Evolutionary conservation across 2,329 filamentous ascomycete genomes (phyloP).

Genomic region (Ophiocordyceps unilateralis): DNA sequence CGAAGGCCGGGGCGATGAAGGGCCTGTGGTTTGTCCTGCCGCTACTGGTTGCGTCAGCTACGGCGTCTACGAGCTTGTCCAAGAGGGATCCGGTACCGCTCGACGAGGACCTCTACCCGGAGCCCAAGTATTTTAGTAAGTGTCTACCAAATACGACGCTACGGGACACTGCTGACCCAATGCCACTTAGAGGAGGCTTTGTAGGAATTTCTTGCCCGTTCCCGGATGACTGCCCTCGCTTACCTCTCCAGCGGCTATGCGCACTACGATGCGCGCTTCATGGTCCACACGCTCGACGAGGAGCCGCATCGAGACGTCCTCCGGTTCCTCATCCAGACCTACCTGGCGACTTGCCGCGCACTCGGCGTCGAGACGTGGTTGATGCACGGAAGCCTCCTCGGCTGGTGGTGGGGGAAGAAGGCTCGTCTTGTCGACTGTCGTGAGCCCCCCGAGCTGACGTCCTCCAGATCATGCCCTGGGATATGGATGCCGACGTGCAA

Average conservation of each 20-base stretch:
- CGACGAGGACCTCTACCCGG: conserved; percentile 2
- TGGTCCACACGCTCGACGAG: conserved; percentile 23
- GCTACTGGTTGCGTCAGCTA: conserved; percentile 1
- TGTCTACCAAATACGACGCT: neutral
- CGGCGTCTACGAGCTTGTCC: neutral
- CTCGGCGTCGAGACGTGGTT: conserved; percentile 64
- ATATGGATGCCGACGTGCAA: conserved; percentile 62
- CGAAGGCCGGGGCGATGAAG: neutral
- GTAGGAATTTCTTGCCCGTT: neutral
- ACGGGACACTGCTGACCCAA: neutral
- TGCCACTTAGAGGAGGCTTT: neutral
- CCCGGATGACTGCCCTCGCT: neutral
- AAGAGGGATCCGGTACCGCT: conserved; percentile 2
- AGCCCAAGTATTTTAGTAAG: conserved; percentile 10
- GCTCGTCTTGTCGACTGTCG: conserved; percentile 8
- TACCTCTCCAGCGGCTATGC: neutral
- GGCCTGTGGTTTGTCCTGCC: neutral
- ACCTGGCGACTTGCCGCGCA: conserved; percentile 48
- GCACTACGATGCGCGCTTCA: conserved; percentile 21
- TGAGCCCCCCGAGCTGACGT: neutral
- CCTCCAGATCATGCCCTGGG: conserved; percentile 52
- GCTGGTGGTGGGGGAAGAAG: conserved; percentile 69
- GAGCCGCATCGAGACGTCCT: conserved; percentile 43
- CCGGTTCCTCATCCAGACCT: conserved; percentile 51
- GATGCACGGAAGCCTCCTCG: conserved; percentile 66